These are phyloP conservation scores for Mycena capillaripes DNA, from an alignment of 768 basidiomycete genomes.

Conservation along the genomic window DNA sequence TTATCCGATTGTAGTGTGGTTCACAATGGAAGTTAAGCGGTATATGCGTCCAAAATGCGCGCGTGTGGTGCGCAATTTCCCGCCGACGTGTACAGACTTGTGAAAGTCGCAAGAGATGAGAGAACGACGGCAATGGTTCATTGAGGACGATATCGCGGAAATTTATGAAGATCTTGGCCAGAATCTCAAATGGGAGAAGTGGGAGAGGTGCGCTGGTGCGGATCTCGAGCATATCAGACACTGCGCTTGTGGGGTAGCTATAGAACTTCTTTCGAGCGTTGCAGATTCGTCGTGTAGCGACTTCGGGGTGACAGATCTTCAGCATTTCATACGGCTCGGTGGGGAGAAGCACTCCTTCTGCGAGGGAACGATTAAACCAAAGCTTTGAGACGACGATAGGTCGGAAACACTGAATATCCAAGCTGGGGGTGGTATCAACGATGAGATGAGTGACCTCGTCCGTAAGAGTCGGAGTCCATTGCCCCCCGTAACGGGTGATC, in stretches of 20 bases:
- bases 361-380: neutral
- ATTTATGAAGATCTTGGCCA: constrained; percentile 4
- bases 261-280: neutral
- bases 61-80: neutral
- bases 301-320: too few relatives aligned
- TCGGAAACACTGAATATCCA: neutral
- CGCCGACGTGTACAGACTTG: constrained; percentile 12
- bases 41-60: neutral
- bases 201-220: neutral
- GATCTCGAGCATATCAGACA: neutral
- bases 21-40: neutral
- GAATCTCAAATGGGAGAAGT: constrained; percentile 1
- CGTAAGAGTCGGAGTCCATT: neutral
- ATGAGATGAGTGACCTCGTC: neutral
- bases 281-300: neutral
- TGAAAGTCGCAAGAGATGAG: neutral
- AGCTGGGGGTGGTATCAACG: neutral
- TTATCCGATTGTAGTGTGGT: neutral
- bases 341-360: neutral
- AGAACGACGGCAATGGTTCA: neutral
- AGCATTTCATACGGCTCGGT: neutral
- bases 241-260: too few relatives aligned
- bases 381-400: neutral
- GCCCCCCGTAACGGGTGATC: neutral
- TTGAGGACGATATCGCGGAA: neutral